Conservation (phyloP, 345 rosid genomes). For the Brassica cretica region DNA sequence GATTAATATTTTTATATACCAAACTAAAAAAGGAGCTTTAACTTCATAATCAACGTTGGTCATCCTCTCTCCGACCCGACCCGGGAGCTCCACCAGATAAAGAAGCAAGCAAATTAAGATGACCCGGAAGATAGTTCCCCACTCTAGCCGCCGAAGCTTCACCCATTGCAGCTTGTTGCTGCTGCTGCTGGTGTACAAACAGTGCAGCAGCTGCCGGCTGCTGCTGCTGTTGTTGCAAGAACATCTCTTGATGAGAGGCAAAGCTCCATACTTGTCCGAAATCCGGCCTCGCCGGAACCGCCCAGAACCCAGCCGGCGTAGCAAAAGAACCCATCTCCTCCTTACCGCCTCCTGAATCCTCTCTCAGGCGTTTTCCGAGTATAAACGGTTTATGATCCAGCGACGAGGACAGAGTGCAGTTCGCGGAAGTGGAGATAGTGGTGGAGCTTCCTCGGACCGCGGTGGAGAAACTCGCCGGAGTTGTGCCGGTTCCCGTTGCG, state of each 20-base stretch:
- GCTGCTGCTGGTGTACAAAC: slow-evolving; percentile 72
- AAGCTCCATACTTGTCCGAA: slow-evolving; percentile 84
- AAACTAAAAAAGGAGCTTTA: background rate
- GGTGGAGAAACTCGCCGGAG: slow-evolving; percentile 90
- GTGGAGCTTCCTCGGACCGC: slow-evolving; percentile 61
- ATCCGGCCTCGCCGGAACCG: slow-evolving; percentile 73
- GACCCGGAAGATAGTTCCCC: slow-evolving; percentile 82
- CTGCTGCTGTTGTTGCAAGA: slow-evolving; percentile 43
- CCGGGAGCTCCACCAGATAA: slow-evolving; percentile 71
- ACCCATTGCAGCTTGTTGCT: slow-evolving; percentile 59
- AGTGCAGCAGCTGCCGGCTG: slow-evolving; percentile 31
- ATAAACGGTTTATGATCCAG: slow-evolving; percentile 85
- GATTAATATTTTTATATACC: slow-evolving; percentile 27
- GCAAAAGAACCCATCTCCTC: background rate
- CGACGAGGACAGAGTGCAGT: slow-evolving; percentile 34
- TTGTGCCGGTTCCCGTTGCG: slow-evolving; percentile 95
- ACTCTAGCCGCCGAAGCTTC: slow-evolving; percentile 93
- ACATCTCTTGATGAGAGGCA: slow-evolving; percentile 67
- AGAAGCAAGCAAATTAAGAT: slow-evolving; percentile 82
- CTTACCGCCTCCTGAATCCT: slow-evolving; percentile 33
- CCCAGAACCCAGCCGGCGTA: slow-evolving; percentile 69
- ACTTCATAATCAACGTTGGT: slow-evolving; percentile 24
- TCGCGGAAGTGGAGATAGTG: background rate
- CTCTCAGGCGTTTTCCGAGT: slow-evolving; percentile 84
- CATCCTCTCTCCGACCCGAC: slow-evolving; percentile 72